Percentiles rank a stretch among this genome's conserved stretches.
Evolutionary conservation across 2,329 filamentous ascomycete genomes (phyloP).

Genomic region (Pseudofabraea citricarpa): DNA sequence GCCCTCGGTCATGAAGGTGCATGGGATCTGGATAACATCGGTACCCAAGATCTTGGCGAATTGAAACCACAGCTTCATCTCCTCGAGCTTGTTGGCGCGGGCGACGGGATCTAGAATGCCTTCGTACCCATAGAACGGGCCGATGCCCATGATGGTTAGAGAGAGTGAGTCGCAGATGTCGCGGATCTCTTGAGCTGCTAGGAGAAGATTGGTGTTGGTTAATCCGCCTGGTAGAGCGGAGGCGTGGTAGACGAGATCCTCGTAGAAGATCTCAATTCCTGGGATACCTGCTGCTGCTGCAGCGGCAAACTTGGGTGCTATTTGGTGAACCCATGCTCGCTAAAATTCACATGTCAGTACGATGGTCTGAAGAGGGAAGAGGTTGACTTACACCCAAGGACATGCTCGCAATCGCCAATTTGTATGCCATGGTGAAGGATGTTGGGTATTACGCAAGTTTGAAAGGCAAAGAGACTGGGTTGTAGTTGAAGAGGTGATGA

Average conservation of each 20-base stretch:
- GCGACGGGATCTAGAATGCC: constrained; percentile 59
- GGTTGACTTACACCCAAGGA: constrained; percentile 53
- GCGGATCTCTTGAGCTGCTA: constrained; percentile 53
- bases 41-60: constrained; percentile 62
- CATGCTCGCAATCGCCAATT: constrained; percentile 70
- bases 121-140: constrained; percentile 75
- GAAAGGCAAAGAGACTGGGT: too few relatives aligned
- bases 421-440: constrained; percentile 42
- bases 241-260: constrained; percentile 65
- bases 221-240: constrained; percentile 14
- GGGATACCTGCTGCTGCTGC: constrained; percentile 60
- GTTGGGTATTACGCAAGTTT: too few relatives aligned
- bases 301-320: constrained; percentile 63
- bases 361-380: not conserved
- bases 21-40: constrained; percentile 70
- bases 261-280: constrained; percentile 73
- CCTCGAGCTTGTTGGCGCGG: constrained; percentile 52
- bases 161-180: constrained; percentile 49
- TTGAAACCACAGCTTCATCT: constrained; percentile 66
- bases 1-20: constrained; percentile 45
- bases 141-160: constrained; percentile 49
- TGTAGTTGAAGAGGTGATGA: too few relatives aligned
- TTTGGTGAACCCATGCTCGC: constrained; percentile 62
- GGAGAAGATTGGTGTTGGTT: constrained; percentile 39
- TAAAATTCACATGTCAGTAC: constrained; percentile 44